Evolutionary conservation across 345 rosid species (phyloP), one percentile per base, ranked within the genome.

Genomic region (Erysimum cheiranthoides): DNA sequence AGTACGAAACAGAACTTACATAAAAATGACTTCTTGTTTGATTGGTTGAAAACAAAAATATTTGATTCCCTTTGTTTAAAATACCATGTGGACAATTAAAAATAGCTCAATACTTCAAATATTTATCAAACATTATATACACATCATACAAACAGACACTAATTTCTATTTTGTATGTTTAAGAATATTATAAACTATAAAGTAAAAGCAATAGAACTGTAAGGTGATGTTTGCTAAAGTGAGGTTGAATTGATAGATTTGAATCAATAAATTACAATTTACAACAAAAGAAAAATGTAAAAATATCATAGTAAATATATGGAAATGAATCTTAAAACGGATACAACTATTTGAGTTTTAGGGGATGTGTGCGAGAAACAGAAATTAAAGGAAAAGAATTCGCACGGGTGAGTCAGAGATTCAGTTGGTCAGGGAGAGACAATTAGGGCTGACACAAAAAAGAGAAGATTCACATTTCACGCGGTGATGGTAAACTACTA

Each of bases 381-480:
- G 57, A 53, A 58, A n/a, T 0, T 16, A 76, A 77, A 70, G 71
- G 43, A 57, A 57, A 32, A 40, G 47, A 52, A 77, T 46, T 71
- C 25, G 80, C 80, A 77, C 80, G 80, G 61, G 80, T 0, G 72
- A 77, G 76, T 71, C 80, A 77, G 80, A 77, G 80, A 65, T 77
- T 77, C 47, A 64, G 80, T 38, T 57, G 54, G 9, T 64, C 61
- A 70, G 76, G 76, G 76, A 62, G 80, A 45, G 80, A 76, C 80
- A 76, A 76, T 43, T 6, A 69, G 71, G 0, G 52, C 80, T 77
- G 80, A 77, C 80, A 77, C 67, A 50, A 21, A 43, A 9, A 54
- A 39, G 1, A 47, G 31, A 36, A 68, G 74, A 75, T 68, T 68
- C 79, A n/a, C n/a, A n/a, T n/a, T n/a, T n/a, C n/a, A 75, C 79